Base-by-base conservation (phyloP, 1,139 yeast species). In the Blastobotrys elegans region DNA sequence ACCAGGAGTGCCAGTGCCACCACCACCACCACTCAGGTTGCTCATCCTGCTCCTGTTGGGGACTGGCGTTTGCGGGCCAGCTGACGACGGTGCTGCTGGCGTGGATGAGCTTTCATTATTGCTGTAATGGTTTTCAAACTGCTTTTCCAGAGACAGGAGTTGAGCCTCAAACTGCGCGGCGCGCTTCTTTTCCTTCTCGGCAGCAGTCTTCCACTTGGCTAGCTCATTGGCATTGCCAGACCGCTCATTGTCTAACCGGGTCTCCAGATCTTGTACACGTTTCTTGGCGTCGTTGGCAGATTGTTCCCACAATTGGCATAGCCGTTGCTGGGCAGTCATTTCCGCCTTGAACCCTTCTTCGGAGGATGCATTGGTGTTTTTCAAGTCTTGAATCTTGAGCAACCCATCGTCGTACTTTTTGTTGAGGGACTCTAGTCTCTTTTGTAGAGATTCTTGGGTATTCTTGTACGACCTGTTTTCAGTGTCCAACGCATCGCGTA, bases 281-380 rank as follows among this genome's bases (percentile, higher is more conserved):
- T 45, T 49, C 48, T 61, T 57, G 20, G 63, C 54, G 5, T 57
- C 60, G 24, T 57, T 54, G 2, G 70, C 62, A 4, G 80, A 69
- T 33, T 71, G 77, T 47, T 82, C 80, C 52, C 87, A 72, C 17
- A 85, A 69, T 40, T 76, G 79, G 2, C 80, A 71, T 34, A 82
- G 65, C 43, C 86, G 79, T 50, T 82, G 82, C 61, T 84, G 88
- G 33, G 79, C 67, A 2, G 78, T 66, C 59, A 84, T 69, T 58
- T 87, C 95, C 46, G 75, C 76, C 38, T 79, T 65, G 56, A 79
- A 80, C 38, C 76, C 79, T 27, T 78, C 77, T 52, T 77, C 79
- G 21, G 73, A 71, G 7, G 69, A 57, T 1, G 76, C 66, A 6
- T 73, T 60, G 42, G 74, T 71, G 49, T 74, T 78, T 43, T 76